phyloP scores from a whole-genome alignment of 352 stramenopile genomes.

The Blastocystis sp. region DNA sequence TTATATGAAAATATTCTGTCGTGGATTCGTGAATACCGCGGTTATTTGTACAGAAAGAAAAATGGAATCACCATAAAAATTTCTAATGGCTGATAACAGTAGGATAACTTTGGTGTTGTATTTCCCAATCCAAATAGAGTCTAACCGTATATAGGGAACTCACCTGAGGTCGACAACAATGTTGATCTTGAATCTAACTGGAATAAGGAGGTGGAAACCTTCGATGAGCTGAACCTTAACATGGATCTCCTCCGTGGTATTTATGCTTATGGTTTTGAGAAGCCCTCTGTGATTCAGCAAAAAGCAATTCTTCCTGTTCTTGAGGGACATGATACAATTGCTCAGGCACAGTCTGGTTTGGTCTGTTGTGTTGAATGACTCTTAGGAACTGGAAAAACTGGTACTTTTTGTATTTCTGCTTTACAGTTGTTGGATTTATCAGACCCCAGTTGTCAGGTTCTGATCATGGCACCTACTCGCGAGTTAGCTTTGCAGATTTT shows the following conservation, averaged over 20 bases:
- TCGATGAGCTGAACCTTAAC: conserved; percentile 95
- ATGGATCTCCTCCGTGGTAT: conserved; percentile 97
- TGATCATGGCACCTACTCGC: conserved; percentile 97
- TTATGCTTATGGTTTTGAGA: conserved; percentile 99
- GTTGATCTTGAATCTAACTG: conserved; percentile 95
- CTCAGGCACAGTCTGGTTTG: conserved; percentile 92
- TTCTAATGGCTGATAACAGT: conserved; percentile 55
- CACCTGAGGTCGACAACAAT: conserved; percentile 78
- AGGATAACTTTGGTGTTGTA: background rate
- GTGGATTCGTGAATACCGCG: background rate
- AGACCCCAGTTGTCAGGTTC: conserved; percentile 89
- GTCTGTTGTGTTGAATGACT: conserved; percentile 19
- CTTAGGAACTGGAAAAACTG: conserved; percentile 92
- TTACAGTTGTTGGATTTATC: conserved; percentile 91
- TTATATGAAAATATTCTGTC: background rate
- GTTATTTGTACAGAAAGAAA: background rate
- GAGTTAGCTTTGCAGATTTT: conserved; percentile 97
- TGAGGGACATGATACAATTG: conserved; percentile 92
- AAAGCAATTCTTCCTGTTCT: conserved; percentile 91
- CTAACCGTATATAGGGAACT: conserved; percentile 18
- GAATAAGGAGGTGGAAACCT: conserved; percentile 92
- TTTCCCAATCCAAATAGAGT: background rate
- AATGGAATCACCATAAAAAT: background rate
- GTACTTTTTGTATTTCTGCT: conserved; percentile 95
- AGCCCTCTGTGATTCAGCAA: conserved; percentile 99